phyloP scores from a whole-genome alignment of 495 filamentous ascomycete genomes.

The Jackrogersella multiformis region DNA sequence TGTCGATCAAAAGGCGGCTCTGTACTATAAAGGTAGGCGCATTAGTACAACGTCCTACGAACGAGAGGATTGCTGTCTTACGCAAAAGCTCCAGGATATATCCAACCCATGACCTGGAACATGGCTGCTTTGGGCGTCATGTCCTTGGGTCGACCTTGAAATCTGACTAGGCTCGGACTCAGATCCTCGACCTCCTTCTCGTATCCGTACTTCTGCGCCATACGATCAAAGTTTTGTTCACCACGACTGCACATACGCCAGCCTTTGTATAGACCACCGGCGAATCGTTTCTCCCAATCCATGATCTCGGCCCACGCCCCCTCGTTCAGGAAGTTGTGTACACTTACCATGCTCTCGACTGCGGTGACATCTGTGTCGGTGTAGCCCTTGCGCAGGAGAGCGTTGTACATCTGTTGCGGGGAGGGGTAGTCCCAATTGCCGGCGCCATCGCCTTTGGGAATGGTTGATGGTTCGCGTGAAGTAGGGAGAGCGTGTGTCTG shows the following conservation, averaged over 20 bases:
- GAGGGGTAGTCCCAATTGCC: conserved; percentile 98
- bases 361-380: conserved; percentile 91
- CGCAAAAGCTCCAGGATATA: conserved; percentile 83
- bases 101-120: conserved; percentile 75
- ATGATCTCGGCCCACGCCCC: conserved; percentile 95
- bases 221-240: conserved; percentile 62
- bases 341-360: conserved; percentile 95
- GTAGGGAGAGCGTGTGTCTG: conserved; percentile 79
- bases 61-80: conserved; percentile 51
- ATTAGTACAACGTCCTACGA: conserved; percentile 16
- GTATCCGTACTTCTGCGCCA: conserved; percentile 47
- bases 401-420: conserved; percentile 99
- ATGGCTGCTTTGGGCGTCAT: conserved; percentile 89
- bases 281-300: conserved; percentile 88
- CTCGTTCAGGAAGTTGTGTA: conserved; percentile 98
- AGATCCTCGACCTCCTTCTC: conserved; percentile 49
- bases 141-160: conserved; percentile 87
- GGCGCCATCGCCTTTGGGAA: conserved; percentile 78
- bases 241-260: conserved; percentile 80
- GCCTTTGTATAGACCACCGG: conserved; percentile 71
- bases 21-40: conserved; percentile 59
- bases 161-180: conserved; percentile 78
- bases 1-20: conserved; percentile 96
- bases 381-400: conserved; percentile 92
- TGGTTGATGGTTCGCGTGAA: conserved; percentile 81